Evolutionary conservation across 257 asterid species (phyloP).

Genomic region (Lycium ferocissimum): DNA sequence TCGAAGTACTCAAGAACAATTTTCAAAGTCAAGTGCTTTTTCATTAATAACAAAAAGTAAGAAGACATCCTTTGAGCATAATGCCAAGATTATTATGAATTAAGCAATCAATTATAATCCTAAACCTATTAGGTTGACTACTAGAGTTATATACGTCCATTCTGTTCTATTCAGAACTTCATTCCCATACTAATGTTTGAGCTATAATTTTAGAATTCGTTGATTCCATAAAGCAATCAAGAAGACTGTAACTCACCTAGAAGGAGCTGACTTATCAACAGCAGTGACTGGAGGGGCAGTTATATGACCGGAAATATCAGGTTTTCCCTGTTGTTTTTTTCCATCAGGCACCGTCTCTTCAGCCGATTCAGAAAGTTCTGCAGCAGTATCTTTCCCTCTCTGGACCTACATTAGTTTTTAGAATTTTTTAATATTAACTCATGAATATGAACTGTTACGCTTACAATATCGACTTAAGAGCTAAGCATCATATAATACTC

Average conservation of each 20-base stretch:
- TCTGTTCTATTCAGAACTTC: slow-evolving; percentile 6
- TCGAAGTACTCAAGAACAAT: background rate
- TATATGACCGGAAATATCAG: slow-evolving; percentile 50
- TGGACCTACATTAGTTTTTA: slow-evolving; percentile 56
- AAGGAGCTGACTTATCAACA: slow-evolving; percentile 58
- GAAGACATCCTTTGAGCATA: background rate
- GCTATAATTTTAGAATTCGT: background rate
- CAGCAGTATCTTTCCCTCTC: slow-evolving; percentile 50
- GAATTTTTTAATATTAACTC: slow-evolving; percentile 25
- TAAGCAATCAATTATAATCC: background rate
- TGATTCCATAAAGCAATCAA: background rate
- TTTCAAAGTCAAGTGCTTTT: background rate
- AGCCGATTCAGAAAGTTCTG: slow-evolving; percentile 58
- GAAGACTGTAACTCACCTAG: slow-evolving; percentile 49
- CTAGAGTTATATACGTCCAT: slow-evolving; percentile 4
- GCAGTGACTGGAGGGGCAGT: slow-evolving; percentile 50
- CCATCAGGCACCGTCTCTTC: slow-evolving; percentile 49
- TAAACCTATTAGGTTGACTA: background rate
- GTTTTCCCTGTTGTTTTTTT: slow-evolving; percentile 57
- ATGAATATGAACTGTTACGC: background rate
- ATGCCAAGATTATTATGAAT: slow-evolving; percentile 4
- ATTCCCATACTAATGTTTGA: background rate
- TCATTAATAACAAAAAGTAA: background rate
- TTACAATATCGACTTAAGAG: background rate
- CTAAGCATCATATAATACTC: background rate